A percentile compares a stretch with the other conserved stretches of the same genome.
phyloP scores from a whole-genome alignment of 176 grass and related monocot genomes.

The Leersia perrieri region DNA sequence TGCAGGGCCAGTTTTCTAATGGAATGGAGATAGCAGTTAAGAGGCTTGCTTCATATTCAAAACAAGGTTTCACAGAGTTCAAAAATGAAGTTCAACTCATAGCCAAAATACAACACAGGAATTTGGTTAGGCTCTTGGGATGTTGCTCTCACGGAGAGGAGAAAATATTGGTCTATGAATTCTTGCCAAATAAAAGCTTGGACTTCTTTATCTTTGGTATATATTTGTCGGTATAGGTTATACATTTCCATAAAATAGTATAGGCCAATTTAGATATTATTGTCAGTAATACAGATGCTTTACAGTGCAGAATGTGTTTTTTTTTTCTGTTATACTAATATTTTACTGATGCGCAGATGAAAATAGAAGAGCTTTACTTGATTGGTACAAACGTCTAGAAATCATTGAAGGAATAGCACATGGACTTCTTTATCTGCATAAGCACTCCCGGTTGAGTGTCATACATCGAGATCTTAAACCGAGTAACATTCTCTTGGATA shows the following conservation, averaged over 20 bases:
- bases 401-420: constrained; percentile 42
- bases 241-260: too few relatives aligned
- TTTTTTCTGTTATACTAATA: not conserved
- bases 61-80: constrained; percentile 33
- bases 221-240: not conserved
- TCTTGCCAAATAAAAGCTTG: constrained; percentile 65
- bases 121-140: constrained; percentile 37
- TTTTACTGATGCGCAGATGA: constrained; percentile 22
- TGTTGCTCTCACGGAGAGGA: constrained; percentile 46
- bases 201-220: constrained; percentile 67
- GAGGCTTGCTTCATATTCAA: constrained; percentile 36
- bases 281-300: not conserved
- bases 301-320: not conserved
- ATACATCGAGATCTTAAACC: constrained; percentile 60
- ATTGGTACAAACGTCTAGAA: constrained; percentile 21
- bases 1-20: not conserved
- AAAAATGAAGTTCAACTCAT: constrained; percentile 40
- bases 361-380: constrained; percentile 27
- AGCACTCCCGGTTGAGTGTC: constrained; percentile 41
- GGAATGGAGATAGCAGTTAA: constrained; percentile 21
- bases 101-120: constrained; percentile 42
- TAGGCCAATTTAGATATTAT: too few relatives aligned
- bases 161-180: constrained; percentile 68
- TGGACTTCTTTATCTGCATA: constrained; percentile 52
- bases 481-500: constrained; percentile 50